phyloP scores from a whole-genome alignment of 108 stramenopile species.

The Nitzschia sp. region DNA sequence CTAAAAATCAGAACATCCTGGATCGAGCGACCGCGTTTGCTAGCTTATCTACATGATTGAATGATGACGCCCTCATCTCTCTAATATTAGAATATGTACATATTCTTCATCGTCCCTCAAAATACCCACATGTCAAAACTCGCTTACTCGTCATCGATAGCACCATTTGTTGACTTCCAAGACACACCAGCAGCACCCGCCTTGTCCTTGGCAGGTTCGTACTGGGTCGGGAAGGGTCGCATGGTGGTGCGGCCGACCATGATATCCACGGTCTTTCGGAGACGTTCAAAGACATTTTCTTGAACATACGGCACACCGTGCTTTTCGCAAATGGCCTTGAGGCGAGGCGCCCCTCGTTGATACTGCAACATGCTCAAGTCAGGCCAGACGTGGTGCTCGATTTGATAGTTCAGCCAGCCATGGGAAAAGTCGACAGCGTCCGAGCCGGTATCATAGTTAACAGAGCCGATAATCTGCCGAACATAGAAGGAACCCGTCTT shows the following conservation, averaged over 20 bases:
- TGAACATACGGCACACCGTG: slow-evolving; percentile 91
- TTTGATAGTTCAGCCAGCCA: slow-evolving; percentile 91
- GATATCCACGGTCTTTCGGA: slow-evolving; percentile 85
- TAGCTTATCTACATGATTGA: too few relatives aligned
- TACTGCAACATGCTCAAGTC: slow-evolving; percentile 84
- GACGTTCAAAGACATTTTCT: slow-evolving; percentile 75
- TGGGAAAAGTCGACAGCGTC: slow-evolving; percentile 85
- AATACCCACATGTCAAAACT: too few relatives aligned
- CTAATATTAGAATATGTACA: too few relatives aligned
- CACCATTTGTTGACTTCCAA: slow-evolving; percentile 60
- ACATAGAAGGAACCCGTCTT: slow-evolving; percentile 85
- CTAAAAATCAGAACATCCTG: too few relatives aligned
- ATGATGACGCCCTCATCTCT: too few relatives aligned
- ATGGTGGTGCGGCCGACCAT: slow-evolving; percentile 84
- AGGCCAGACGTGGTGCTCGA: slow-evolving; percentile 93
- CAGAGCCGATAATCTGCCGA: slow-evolving; percentile 85
- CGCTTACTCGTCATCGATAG: slow-evolving; percentile 41
- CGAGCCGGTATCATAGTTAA: slow-evolving; percentile 76
- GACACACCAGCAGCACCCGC: slow-evolving; percentile 28
- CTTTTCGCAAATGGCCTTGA: slow-evolving; percentile 77
- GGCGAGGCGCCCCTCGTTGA: slow-evolving; percentile 76
- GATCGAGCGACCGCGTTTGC: too few relatives aligned
- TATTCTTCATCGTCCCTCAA: too few relatives aligned
- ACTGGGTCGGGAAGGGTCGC: slow-evolving; percentile 78
- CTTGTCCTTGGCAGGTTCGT: slow-evolving; percentile 51